Base-by-base conservation (phyloP, 1,284 basidiomycete species). In the Sanghuangporus baumii region DNA sequence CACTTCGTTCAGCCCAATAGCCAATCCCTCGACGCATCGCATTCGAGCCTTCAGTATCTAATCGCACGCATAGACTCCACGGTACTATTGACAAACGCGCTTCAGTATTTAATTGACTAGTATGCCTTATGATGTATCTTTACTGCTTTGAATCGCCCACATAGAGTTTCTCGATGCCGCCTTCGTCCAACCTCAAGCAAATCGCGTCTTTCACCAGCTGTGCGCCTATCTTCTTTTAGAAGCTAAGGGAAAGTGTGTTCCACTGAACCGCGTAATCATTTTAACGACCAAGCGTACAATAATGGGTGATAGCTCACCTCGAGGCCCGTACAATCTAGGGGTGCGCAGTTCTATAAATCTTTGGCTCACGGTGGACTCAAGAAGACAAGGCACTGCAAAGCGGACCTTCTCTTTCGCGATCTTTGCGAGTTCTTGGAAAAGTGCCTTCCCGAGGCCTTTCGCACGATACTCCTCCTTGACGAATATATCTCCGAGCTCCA, bases 401-500 rank as follows among this genome's bases (percentile, higher is more conserved):
- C 26, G 5, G 26, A 86, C 89, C 82, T 89, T 91, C 72, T 90
- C 88, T 71, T 89, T 83, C 3, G 94, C 94, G 51, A 96, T 81
- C 66, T 86, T 82, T 23, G 89, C 94, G 11, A 98, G 83, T 67
- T 89, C 86, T 20, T 83, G 87, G 73, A 98, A 98, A 52, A 96
- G 78, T 0, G 87, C 85, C 73, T 96, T 98, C 37, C 95, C 95
- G 40, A 97, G 76, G 1, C 96, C 95, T 60, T 77, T 75, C 37
- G 83, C 85, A 67, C 96, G 84, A 67, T 82, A 77, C 61, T 85
- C 83, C 20, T 88, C 86, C 65, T 83, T 85, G 54, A 99, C 94
- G 74, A 86, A 98, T 47, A 98, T 79, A 74, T 98, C 96, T 74
- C 98, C 96, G 61, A 98, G 86, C 92, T 96, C 68, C 36, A 41